phyloP scores from a whole-genome alignment of 352 stramenopile genomes.

The Phytopythium litorale region DNA sequence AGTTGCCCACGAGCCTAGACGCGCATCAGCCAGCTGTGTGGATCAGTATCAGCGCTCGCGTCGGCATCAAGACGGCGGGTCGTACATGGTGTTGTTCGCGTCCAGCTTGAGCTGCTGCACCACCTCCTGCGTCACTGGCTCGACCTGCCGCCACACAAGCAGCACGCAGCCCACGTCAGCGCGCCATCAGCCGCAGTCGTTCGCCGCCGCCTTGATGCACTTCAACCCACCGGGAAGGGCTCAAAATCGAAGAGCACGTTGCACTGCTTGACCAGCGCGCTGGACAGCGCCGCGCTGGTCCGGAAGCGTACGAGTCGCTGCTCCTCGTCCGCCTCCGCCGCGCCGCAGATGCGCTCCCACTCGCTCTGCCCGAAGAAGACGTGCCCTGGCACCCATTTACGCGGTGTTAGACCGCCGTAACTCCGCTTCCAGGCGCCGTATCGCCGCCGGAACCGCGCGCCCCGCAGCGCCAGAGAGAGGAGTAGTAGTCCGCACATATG shows the following conservation, averaged over 20 bases:
- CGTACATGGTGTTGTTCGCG: conserved; percentile 42
- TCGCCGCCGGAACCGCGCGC: not conserved
- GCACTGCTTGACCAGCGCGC: conserved; percentile 54
- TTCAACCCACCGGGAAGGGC: conserved; percentile 42
- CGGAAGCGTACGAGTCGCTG: conserved; percentile 67
- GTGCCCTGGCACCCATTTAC: conserved; percentile 21
- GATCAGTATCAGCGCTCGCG: not conserved
- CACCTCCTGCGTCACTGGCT: conserved; percentile 50
- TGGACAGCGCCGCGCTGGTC: conserved; percentile 63
- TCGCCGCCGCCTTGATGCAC: not conserved
- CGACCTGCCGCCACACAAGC: conserved; percentile 28
- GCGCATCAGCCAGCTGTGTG: not conserved
- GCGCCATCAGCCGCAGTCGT: not conserved
- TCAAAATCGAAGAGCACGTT: conserved; percentile 81
- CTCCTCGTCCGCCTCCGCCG: conserved; percentile 44
- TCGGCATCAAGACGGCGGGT: not conserved
- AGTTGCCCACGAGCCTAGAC: conserved; percentile 55
- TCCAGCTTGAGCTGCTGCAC: conserved; percentile 46
- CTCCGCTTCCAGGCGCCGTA: not conserved
- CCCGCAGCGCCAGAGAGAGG: not conserved
- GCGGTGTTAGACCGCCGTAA: not conserved
- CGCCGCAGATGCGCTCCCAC: conserved; percentile 64
- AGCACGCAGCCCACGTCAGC: not conserved
- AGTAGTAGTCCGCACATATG: conserved; percentile 25
- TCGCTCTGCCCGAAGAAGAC: conserved; percentile 69